Percentiles rank a stretch among this genome's conserved stretches.
Conservation (phyloP, 2,329 filamentous ascomycete species). For the Gremmenia infestans region DNA sequence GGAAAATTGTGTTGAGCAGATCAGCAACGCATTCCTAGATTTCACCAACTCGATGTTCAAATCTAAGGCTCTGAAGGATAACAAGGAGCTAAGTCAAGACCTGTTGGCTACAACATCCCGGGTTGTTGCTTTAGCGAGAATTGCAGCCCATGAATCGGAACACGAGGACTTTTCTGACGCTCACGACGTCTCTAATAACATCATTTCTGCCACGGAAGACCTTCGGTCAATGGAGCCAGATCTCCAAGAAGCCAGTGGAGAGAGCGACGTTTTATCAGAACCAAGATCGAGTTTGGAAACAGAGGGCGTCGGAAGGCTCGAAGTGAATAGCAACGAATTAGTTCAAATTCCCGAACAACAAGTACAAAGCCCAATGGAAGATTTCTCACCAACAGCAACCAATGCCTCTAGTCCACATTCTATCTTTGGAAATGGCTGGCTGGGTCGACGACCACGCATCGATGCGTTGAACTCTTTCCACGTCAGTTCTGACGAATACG, state of each 20-base stretch:
- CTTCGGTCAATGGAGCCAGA: background rate
- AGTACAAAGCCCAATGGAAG: background rate
- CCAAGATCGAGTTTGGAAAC: no score
- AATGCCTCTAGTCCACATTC: background rate
- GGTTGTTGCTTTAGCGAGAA: conserved; percentile 2
- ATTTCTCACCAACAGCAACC: background rate
- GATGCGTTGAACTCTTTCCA: background rate
- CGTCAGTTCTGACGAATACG: background rate
- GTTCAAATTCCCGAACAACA: background rate
- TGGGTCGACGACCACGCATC: conserved; percentile 1
- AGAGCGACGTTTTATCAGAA: background rate
- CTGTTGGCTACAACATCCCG: conserved; percentile 3
- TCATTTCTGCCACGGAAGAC: background rate
- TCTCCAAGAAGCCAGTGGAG: background rate
- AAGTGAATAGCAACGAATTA: background rate
- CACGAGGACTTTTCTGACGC: background rate
- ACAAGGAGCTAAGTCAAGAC: background rate
- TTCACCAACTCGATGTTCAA: conserved; percentile 9
- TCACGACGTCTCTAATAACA: background rate
- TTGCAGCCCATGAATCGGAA: background rate
- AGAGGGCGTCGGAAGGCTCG: background rate
- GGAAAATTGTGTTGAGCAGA: conserved; percentile 7
- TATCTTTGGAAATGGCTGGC: conserved; percentile 10
- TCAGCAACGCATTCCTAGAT: conserved; percentile 9
- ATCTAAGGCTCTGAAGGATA: background rate